Conservation (phyloP, 352 stramenopile species). For the Globisporangium cystogenes region DNA sequence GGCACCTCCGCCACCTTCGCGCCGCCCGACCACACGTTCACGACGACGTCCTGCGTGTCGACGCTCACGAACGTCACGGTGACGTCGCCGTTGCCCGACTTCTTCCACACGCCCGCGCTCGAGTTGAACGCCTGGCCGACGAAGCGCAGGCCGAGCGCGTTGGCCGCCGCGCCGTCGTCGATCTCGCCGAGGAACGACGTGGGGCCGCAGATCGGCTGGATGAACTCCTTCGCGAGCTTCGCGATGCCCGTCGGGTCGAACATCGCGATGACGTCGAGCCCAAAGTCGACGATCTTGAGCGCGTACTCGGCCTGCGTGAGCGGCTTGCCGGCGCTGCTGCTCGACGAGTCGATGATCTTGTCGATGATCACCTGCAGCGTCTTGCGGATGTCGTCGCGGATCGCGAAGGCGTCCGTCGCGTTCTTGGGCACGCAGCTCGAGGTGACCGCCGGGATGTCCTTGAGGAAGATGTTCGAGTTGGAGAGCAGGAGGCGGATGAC, state of each 20-base stretch:
- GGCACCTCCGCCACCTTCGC: constrained; percentile 25
- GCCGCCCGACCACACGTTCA: constrained; percentile 36
- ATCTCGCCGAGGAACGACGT: constrained; percentile 51
- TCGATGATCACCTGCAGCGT: constrained; percentile 54
- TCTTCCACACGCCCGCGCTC: constrained; percentile 35
- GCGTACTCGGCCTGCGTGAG: constrained; percentile 33
- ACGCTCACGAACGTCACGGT: constrained; percentile 35
- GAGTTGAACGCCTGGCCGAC: constrained; percentile 35
- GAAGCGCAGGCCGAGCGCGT: constrained; percentile 36
- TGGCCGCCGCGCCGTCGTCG: constrained; percentile 34
- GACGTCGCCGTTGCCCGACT: constrained; percentile 28
- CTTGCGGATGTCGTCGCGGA: constrained; percentile 44
- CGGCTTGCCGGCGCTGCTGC: constrained; percentile 20
- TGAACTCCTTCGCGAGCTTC: constrained; percentile 35
- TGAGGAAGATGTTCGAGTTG: constrained; percentile 34
- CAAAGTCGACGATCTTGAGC: constrained; percentile 31
- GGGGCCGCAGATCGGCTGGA: constrained; percentile 55
- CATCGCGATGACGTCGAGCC: constrained; percentile 29
- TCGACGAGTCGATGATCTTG: constrained; percentile 34
- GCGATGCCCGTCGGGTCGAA: constrained; percentile 49
- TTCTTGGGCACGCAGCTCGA: constrained; percentile 38
- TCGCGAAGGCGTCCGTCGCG: constrained; percentile 27
- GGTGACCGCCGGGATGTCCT: constrained; percentile 36
- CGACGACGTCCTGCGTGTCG: constrained; percentile 34
- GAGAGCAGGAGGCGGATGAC: constrained; percentile 37